Evolutionary conservation across 768 basidiomycete genomes (phyloP), one percentile per base, ranked within the genome.

Genomic region (Pisolithus tinctorius): DNA sequence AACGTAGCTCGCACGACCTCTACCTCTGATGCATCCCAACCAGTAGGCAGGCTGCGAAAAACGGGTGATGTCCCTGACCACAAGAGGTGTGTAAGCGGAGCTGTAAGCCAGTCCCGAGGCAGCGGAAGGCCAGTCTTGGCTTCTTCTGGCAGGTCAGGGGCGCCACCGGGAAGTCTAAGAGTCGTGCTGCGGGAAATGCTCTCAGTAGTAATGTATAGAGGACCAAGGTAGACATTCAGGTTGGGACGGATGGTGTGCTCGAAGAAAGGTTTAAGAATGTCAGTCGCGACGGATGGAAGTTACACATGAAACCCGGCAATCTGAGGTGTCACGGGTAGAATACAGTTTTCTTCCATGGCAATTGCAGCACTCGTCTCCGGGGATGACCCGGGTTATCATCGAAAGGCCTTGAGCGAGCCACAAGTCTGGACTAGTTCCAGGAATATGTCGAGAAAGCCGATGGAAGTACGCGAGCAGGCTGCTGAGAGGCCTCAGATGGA

Each of bases 11-110:
- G 80, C 14, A 84, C 81, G 6, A 95, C 69, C 36, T 94, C 88
- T 13, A 80, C 71, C 64, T 97, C 93, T 4, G 82, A 84, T 0
- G 83, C 81, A 60, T 85, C 77, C 93, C 93, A 95, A 3, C 75
- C 72, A 0, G 69, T 54, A 0, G 92, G 88, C 1, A 88, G 75
- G 20, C 74, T 58, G 34, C 77, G 75, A 69, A 95, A 87, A 0
- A 90, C 85, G 0, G 77, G 68, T 0, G 84, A 79, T 0, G 83
- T 81, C 0, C 82, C 84, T 0, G 93, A 94, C 9, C 83, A 82
- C 8, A 97, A 71, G 7, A 97, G 78, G 57, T 93, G 84, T 57
- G 90, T 78, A 5, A 96, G 63, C 0, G 92, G 81, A 0, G 73
- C 65, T 40, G 86, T 72, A 5, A 78, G 63, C 88, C 92, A 95